Evolutionary conservation across 805 yeast species (phyloP).

Genomic region (Sporopachydermia lactativora): DNA sequence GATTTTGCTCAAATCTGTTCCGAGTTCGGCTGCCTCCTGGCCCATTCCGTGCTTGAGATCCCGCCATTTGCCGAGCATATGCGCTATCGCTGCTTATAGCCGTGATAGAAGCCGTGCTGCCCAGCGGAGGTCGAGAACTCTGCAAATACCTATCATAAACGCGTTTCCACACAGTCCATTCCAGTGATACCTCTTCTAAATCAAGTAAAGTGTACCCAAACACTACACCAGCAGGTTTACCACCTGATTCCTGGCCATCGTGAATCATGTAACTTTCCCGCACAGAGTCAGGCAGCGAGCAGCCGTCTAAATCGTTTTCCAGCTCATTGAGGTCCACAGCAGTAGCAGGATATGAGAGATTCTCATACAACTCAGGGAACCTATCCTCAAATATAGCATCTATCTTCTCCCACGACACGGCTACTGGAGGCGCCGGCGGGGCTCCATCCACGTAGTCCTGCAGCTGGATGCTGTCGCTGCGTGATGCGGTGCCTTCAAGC

Average conservation of each 20-base stretch:
- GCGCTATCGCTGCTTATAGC: not conserved
- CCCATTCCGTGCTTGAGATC: too few species aligned
- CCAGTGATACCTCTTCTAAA: not conserved
- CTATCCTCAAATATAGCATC: slow-evolving; percentile 23
- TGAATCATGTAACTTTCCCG: slow-evolving; percentile 54
- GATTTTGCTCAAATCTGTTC: not conserved
- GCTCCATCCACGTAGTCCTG: slow-evolving; percentile 17
- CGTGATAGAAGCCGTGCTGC: not conserved
- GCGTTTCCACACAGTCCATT: not conserved
- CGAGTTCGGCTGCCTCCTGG: not conserved
- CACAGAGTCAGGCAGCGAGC: slow-evolving; percentile 49
- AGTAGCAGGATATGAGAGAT: slow-evolving; percentile 58
- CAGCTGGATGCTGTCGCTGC: slow-evolving; percentile 22
- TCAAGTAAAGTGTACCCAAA: not conserved
- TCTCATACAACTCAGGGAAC: slow-evolving; percentile 51
- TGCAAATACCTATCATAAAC: not conserved
- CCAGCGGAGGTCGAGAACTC: not conserved
- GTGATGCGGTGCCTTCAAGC: slow-evolving; percentile 15
- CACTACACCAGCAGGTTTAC: slow-evolving; percentile 30
- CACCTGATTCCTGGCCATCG: slow-evolving; percentile 60
- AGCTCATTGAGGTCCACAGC: slow-evolving; percentile 52
- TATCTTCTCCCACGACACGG: not conserved
- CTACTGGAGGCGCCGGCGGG: not conserved
- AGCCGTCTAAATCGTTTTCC: slow-evolving; percentile 49
- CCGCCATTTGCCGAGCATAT: not conserved